Percentiles rank a stretch among this genome's conserved stretches.
phyloP scores from a whole-genome alignment of 208 protist genomes.

The Trichomonas gallinae region DNA sequence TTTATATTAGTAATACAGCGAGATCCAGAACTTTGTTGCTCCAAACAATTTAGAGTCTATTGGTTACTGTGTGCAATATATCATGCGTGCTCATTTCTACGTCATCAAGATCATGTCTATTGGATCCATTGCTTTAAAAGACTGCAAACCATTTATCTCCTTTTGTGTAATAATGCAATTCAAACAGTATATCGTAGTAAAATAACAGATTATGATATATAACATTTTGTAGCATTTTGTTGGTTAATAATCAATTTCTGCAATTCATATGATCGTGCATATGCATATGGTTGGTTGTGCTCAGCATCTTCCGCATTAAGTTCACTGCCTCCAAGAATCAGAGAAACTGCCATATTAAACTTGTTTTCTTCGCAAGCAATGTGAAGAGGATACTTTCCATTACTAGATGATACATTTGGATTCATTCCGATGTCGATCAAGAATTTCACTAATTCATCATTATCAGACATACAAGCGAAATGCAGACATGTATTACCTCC shows the following conservation, averaged over 20 bases:
- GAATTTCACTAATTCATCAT: neutral
- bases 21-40: no score
- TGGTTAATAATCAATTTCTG: neutral
- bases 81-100: no score
- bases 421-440: neutral
- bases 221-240: neutral
- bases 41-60: no score
- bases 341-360: neutral
- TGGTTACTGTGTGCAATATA: no score
- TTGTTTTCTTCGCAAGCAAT: neutral
- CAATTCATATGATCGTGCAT: neutral
- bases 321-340: neutral
- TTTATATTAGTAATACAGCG: no score
- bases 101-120: no score
- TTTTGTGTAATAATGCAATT: no score
- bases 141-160: no score
- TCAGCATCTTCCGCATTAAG: neutral
- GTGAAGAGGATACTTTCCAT: neutral
- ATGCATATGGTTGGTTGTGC: neutral
- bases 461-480: neutral
- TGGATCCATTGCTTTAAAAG: no score
- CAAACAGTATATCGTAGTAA: no score
- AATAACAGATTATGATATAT: no score
- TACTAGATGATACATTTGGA: neutral
- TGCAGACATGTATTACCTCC: neutral